phyloP scores from a whole-genome alignment of 2,329 filamentous ascomycete genomes.

The Xylaria sp. region DNA sequence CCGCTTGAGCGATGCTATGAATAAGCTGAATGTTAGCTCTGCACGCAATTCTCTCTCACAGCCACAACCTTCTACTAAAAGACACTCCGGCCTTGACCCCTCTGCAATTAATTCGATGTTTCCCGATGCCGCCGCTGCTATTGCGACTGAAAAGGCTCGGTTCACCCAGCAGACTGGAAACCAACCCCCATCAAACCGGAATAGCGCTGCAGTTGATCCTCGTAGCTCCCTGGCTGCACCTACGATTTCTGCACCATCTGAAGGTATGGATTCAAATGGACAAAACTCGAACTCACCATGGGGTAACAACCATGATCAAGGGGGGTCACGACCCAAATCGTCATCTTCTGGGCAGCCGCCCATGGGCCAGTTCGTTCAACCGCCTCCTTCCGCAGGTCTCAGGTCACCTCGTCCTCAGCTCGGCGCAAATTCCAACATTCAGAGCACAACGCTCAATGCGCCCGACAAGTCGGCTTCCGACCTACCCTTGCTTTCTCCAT shows the following conservation, averaged over 20 bases:
- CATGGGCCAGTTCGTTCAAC: constrained; percentile 96
- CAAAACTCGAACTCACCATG: constrained; percentile 84
- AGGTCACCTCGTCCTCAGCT: constrained; percentile 81
- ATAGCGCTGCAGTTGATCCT: constrained; percentile 83
- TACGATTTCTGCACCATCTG: constrained; percentile 76
- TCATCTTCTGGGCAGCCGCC: constrained; percentile 80
- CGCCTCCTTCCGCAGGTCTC: constrained; percentile 77
- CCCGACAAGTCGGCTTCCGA: constrained; percentile 76
- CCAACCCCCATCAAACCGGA: constrained; percentile 89
- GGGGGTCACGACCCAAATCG: constrained; percentile 76
- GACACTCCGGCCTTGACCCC: constrained; percentile 92
- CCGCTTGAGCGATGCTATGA: constrained; percentile 95
- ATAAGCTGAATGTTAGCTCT: constrained; percentile 88
- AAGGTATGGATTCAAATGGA: constrained; percentile 68
- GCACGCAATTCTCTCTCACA: constrained; percentile 88
- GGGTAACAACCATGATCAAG: constrained; percentile 67
- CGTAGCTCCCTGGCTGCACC: constrained; percentile 80
- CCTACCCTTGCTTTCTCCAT: constrained; percentile 87
- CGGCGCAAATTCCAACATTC: constrained; percentile 75
- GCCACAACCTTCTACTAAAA: constrained; percentile 81
- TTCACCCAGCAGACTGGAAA: constrained; percentile 96
- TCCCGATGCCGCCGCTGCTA: constrained; percentile 96
- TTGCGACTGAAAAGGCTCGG: constrained; percentile 97
- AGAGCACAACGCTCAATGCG: constrained; percentile 83
- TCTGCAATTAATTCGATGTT: constrained; percentile 99